Conservation (phyloP, 2,329 filamentous ascomycete species). For the Neofusicoccum umdonicola region DNA sequence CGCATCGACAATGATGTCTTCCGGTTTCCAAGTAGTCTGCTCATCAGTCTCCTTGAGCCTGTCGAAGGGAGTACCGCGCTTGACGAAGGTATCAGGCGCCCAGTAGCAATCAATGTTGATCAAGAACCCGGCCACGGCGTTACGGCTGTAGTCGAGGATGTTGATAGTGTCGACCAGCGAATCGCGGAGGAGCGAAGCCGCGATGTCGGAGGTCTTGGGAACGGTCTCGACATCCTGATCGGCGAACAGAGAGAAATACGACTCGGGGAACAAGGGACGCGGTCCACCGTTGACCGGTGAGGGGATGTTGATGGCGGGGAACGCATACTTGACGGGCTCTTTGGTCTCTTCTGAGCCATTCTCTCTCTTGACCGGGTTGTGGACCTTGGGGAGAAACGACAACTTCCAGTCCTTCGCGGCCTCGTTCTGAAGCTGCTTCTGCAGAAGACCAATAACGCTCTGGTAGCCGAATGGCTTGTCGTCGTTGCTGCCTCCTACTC, state of each 20-base stretch:
- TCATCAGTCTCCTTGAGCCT: conserved; percentile 69
- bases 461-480: conserved; percentile 62
- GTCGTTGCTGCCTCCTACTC: conserved; percentile 43
- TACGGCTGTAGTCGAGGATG: conserved; percentile 87
- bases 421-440: conserved; percentile 81
- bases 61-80: conserved; percentile 89
- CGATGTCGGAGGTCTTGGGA: conserved; percentile 70
- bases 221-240: conserved; percentile 88
- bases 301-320: conserved; percentile 75
- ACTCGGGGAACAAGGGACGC: conserved; percentile 80
- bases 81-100: conserved; percentile 83
- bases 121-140: conserved; percentile 79
- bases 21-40: conserved; percentile 88
- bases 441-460: conserved; percentile 76
- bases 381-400: conserved; percentile 58
- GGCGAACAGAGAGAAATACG: conserved; percentile 89
- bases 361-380: conserved; percentile 49
- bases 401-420: conserved; percentile 73
- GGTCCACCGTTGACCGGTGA: conserved; percentile 71
- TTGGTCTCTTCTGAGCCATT: conserved; percentile 56
- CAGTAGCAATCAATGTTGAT: conserved; percentile 97
- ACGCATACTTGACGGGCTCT: conserved; percentile 66
- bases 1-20: conserved; percentile 95
- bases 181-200: conserved; percentile 81
- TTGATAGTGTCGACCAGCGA: conserved; percentile 90